A percentile compares a stretch with the other conserved stretches of the same genome.
These are phyloP conservation scores for Coffea humblotiana DNA, from an alignment of 305 asterid genomes.

Conservation along the genomic window DNA sequence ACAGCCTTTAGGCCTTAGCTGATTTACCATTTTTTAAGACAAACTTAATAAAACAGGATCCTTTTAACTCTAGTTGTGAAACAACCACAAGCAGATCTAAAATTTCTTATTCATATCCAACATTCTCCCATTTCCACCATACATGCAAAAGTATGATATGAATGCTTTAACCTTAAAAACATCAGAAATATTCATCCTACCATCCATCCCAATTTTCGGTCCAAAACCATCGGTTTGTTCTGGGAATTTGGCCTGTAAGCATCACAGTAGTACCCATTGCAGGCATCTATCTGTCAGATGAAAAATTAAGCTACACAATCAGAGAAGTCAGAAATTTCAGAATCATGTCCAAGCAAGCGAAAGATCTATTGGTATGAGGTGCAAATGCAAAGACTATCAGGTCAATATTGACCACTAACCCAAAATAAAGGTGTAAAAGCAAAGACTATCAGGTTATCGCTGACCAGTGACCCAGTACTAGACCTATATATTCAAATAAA, in stretches of 20 bases:
- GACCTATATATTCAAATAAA: neutral
- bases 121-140: neutral
- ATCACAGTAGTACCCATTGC: slow-evolving; percentile 95
- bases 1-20: neutral
- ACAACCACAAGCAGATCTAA: neutral
- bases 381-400: neutral
- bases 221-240: slow-evolving; percentile 75
- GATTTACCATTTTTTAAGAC: neutral
- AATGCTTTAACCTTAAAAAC: neutral
- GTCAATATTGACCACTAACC: neutral
- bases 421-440: neutral
- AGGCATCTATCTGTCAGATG: slow-evolving; percentile 73
- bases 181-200: slow-evolving; percentile 36
- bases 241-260: slow-evolving; percentile 81
- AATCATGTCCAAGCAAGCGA: neutral
- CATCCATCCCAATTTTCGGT: slow-evolving; percentile 99
- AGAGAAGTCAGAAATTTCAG: neutral
- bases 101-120: neutral
- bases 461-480: neutral
- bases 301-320: slow-evolving; percentile 13
- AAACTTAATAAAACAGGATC: neutral
- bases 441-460: neutral
- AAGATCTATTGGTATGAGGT: neutral
- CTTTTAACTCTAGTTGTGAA: neutral
- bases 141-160: neutral